Conservation (phyloP, 176 grass and related monocot genomes). For the Neostapfia colusana region DNA sequence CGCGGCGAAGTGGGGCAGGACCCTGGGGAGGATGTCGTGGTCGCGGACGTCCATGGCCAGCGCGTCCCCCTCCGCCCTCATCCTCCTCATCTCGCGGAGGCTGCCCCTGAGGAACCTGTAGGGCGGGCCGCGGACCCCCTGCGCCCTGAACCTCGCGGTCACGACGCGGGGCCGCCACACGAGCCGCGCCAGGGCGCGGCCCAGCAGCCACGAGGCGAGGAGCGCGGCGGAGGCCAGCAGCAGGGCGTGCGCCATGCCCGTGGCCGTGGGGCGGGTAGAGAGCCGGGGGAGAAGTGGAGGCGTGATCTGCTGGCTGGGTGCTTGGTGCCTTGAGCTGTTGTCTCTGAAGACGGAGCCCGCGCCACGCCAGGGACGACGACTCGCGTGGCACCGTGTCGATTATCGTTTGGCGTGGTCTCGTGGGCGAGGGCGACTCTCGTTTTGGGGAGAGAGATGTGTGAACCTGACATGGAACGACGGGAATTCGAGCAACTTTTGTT, state of each 20-base stretch:
- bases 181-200: conserved; percentile 7
- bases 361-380: too few relatives aligned
- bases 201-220: conserved; percentile 31
- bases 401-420: too few relatives aligned
- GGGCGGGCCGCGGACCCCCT: conserved; percentile 39
- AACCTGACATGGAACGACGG: too few relatives aligned
- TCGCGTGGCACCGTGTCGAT: too few relatives aligned
- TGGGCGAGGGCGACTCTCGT: too few relatives aligned
- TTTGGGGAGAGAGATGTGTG: too few relatives aligned
- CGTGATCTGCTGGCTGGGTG: too few relatives aligned
- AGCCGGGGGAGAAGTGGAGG: too few relatives aligned
- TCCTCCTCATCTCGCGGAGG: conserved; percentile 31
- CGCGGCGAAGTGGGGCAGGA: conserved; percentile 22
- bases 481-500: too few relatives aligned
- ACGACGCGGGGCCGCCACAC: conserved; percentile 40
- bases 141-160: conserved; percentile 31
- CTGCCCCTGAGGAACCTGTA: conserved; percentile 38
- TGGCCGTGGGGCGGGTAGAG: too few relatives aligned
- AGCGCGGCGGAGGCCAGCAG: conserved; percentile 6
- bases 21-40: conserved; percentile 37
- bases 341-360: too few relatives aligned
- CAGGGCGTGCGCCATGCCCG: neutral
- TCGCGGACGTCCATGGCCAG: conserved; percentile 24
- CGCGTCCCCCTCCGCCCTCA: conserved; percentile 21
- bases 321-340: too few relatives aligned